Conservation (phyloP, 257 asterid species). For the Fraxinus anomala region DNA sequence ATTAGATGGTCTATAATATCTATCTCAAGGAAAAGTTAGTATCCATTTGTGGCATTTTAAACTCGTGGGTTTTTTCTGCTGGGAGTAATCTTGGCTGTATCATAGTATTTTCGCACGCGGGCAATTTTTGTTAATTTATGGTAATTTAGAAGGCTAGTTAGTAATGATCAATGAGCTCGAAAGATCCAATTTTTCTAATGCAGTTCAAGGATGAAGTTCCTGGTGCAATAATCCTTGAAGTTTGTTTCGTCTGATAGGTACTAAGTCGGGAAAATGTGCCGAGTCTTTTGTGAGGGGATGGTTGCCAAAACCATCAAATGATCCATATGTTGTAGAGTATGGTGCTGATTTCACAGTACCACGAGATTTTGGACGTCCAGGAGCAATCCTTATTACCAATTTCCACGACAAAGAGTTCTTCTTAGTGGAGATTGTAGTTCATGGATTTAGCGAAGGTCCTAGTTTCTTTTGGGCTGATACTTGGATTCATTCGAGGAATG, state of each 20-base stretch:
- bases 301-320: conserved; percentile 57
- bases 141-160: neutral
- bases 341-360: conserved; percentile 72
- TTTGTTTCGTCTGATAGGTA: conserved; percentile 36
- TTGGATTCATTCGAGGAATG: conserved; percentile 87
- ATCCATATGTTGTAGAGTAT: conserved; percentile 66
- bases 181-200: neutral
- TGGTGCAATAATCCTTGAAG: neutral
- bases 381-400: conserved; percentile 75
- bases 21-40: neutral
- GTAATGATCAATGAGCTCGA: neutral
- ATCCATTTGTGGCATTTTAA: neutral
- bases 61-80: neutral
- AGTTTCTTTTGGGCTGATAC: conserved; percentile 69
- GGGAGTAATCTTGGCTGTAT: neutral
- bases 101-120: too few species aligned
- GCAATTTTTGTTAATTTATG: too few species aligned
- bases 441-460: conserved; percentile 64
- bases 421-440: conserved; percentile 75
- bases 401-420: conserved; percentile 75
- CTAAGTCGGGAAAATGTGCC: conserved; percentile 61
- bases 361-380: conserved; percentile 73
- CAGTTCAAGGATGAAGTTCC: neutral
- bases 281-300: conserved; percentile 85
- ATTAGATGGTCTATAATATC: neutral